Percentiles rank a stretch among this genome's conserved stretches.
Conservation (phyloP, 2,329 filamentous ascomycete genomes). For the Claviceps paspali region DNA sequence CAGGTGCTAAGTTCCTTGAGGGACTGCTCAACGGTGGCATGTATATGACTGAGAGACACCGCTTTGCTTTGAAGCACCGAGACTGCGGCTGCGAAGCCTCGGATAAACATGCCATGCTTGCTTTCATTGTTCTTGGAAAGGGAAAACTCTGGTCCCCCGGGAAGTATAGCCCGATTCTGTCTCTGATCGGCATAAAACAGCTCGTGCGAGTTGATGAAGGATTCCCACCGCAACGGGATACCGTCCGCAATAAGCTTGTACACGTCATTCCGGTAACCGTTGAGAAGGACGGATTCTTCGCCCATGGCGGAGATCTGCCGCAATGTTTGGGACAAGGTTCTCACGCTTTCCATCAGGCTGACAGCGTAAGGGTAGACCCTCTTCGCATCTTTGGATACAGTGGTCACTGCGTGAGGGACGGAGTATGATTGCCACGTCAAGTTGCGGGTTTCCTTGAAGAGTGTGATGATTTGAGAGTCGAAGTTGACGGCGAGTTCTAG, state of each 20-base stretch:
- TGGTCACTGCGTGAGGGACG: conserved; percentile 87
- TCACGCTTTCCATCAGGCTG: conserved; percentile 96
- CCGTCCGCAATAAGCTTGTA: conserved; percentile 74
- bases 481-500: conserved; percentile 91
- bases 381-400: conserved; percentile 96
- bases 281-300: conserved; percentile 73
- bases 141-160: conserved; percentile 24
- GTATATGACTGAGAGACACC: conserved; percentile 59
- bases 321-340: conserved; percentile 78
- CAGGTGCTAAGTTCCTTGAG: conserved; percentile 73
- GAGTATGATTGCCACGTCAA: conserved; percentile 88
- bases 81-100: conserved; percentile 78
- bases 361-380: conserved; percentile 96
- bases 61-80: conserved; percentile 83
- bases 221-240: conserved; percentile 87
- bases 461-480: conserved; percentile 86
- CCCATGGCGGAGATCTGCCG: conserved; percentile 73
- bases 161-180: conserved; percentile 29
- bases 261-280: conserved; percentile 83
- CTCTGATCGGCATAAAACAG: conserved; percentile 46
- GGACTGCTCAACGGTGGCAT: conserved; percentile 67
- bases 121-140: conserved; percentile 53
- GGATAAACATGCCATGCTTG: conserved; percentile 92
- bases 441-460: conserved; percentile 98
- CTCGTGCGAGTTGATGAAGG: conserved; percentile 94